Conservation (phyloP, 2,329 filamentous ascomycete genomes). For the Hypoxylon sp. region DNA sequence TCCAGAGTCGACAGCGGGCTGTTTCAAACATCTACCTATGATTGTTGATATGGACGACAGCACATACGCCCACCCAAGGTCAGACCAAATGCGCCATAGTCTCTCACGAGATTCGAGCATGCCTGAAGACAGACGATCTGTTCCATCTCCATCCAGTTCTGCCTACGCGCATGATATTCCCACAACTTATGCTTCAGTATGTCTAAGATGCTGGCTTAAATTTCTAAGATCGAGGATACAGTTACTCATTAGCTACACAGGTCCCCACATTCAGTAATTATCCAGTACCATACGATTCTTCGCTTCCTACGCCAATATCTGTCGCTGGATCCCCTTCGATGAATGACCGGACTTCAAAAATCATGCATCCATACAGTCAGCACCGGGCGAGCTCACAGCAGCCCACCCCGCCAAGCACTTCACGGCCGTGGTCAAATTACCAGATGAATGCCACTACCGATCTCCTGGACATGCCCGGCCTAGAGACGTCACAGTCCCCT, state of each 20-base stretch:
- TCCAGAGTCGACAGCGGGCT: conserved; percentile 35
- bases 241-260: conserved; percentile 47
- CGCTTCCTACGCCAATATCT: conserved; percentile 67
- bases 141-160: conserved; percentile 47
- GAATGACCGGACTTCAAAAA: conserved; percentile 60
- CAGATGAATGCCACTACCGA: conserved; percentile 60
- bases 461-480: conserved; percentile 58
- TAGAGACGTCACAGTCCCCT: conserved; percentile 55
- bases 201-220: conserved; percentile 30
- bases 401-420: conserved; percentile 64
- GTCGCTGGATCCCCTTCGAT: conserved; percentile 64
- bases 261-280: conserved; percentile 59
- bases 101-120: conserved; percentile 45
- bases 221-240: conserved; percentile 9
- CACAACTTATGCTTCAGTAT: conserved; percentile 50
- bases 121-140: conserved; percentile 42
- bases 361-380: conserved; percentile 58
- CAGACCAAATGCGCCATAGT: conserved; percentile 47
- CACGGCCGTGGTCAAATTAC: conserved; percentile 62
- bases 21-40: conserved; percentile 31
- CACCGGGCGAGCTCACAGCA: conserved; percentile 60
- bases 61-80: conserved; percentile 45
- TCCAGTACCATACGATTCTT: conserved; percentile 59
- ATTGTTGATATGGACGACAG: conserved; percentile 50
- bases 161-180: conserved; percentile 51